Base-by-base conservation (phyloP, 2,329 filamentous ascomycete genomes). In the Aureobasidium uvarum region DNA sequence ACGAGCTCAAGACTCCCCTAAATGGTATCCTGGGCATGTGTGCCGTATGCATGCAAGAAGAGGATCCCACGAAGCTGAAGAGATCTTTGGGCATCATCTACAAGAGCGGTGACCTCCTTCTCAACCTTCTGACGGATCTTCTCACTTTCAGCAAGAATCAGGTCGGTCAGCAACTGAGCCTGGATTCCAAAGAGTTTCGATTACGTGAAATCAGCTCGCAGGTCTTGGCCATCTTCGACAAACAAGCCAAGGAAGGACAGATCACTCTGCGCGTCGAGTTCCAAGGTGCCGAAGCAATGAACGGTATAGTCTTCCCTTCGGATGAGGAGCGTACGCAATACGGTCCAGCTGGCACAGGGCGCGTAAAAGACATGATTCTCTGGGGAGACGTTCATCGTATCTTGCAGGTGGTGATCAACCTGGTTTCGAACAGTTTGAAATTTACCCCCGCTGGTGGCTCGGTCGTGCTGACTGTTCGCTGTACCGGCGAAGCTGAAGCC, bases 11-110 rank as follows among this genome's bases (percentile, higher is more conserved):
- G 74, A 99, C 95, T 1, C 95, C 95, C 0, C 83, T 98, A 66
- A 98, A 98, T 73, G 95, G 94, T 14, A 97, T 98, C 56, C 82
- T 99, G 72, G 95, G 95, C 66, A 95, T 97, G 89, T 93, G 89
- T 70, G 90, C 92, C 0, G 89, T 96, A 0, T 95, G 91, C 76
- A 95, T 96, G 91, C 90, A 92, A 69, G 92, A 96, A 74, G 88
- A 93, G 56, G 91, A 96, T 71, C 79, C 92, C 16, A 76, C 83
- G 38, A 86, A 89, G 69, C 87, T 96, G 69, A 92, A 93, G 75
- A 86, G 92, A 70, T 95, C 90, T 1, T 81, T 97, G 5, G 90
- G 91, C 71, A 92, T 92, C 20, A 87, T 97, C 23, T 96, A 96
- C 77, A 95, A 93, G 76, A 94, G 90, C 25, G 91, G 85, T 5